phyloP scores from a whole-genome alignment of 495 filamentous ascomycete species.

The Chaetomidium leptoderma region DNA sequence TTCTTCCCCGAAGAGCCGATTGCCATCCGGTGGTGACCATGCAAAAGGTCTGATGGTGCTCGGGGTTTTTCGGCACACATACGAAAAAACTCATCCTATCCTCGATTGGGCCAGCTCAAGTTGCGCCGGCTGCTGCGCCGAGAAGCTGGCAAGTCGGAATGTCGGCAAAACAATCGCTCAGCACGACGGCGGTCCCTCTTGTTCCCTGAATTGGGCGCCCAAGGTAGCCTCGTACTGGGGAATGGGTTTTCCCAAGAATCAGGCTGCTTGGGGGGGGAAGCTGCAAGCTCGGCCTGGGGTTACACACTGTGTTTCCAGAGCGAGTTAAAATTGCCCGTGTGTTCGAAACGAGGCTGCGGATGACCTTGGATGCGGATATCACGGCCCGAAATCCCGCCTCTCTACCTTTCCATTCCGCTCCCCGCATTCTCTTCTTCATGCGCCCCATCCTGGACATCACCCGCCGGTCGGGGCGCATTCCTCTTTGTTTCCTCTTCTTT shows the following conservation, averaged over 20 bases:
- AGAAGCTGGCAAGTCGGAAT: neutral
- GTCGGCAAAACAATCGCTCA: too few species aligned
- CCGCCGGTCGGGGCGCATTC: conserved; percentile 5
- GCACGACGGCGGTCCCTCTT: neutral
- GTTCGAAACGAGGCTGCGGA: conserved; percentile 10
- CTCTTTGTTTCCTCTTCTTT: neutral
- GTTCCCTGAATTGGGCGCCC: neutral
- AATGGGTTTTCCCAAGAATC: neutral
- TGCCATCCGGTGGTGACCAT: neutral
- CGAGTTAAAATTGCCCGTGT: conserved; percentile 8
- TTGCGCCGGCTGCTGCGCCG: neutral
- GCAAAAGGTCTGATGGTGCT: neutral
- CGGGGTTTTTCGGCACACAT: neutral
- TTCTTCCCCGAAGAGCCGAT: neutral
- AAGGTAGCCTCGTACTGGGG: neutral
- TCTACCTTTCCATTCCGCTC: conserved; percentile 11
- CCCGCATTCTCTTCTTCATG: conserved; percentile 20
- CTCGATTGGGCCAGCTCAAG: too few species aligned
- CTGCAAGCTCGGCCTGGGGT: conserved; percentile 12
- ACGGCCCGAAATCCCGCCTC: conserved; percentile 11
- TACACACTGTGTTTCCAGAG: conserved; percentile 7
- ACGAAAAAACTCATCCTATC: too few species aligned
- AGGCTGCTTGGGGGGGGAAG: neutral
- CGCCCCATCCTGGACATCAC: conserved; percentile 9
- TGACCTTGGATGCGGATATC: conserved; percentile 14